phyloP scores from a whole-genome alignment of 345 rosid genomes.

The Bruguiera sexangula region DNA sequence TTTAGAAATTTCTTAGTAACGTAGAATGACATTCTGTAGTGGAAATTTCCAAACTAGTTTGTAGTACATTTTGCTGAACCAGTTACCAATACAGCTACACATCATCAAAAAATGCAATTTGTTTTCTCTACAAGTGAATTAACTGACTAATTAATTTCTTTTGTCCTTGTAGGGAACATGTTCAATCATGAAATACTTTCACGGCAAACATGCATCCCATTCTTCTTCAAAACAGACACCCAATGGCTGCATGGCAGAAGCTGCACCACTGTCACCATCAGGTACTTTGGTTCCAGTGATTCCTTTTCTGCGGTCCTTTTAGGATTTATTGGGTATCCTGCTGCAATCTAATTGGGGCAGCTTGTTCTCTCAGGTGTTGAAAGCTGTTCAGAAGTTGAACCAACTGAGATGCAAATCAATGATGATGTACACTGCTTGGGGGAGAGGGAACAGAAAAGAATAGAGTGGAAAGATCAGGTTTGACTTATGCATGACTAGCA shows the following conservation, averaged over 20 bases:
- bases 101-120: too few species aligned
- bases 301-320: neutral
- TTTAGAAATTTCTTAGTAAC: neutral
- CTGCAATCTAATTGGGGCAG: conserved; percentile 1
- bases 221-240: conserved; percentile 37
- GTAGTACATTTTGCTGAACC: too few species aligned
- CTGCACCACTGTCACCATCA: conserved; percentile 30
- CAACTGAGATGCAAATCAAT: conserved; percentile 25
- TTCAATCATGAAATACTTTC: conserved; percentile 75
- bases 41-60: too few species aligned
- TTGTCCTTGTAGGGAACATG: conserved; percentile 56
- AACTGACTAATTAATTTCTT: neutral
- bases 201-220: conserved; percentile 32
- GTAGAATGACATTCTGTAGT: neutral
- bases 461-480: conserved; percentile 35
- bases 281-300: conserved; percentile 33
- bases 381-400: conserved; percentile 43
- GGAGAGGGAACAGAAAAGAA: conserved; percentile 26
- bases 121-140: too few species aligned
- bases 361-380: conserved; percentile 46
- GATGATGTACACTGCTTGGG: conserved; percentile 23
- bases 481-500: neutral
- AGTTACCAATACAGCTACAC: too few species aligned
- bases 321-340: neutral
- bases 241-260: conserved; percentile 31